Evolutionary conservation across 345 rosid species (phyloP).

Genomic region (Adansonia digitata): DNA sequence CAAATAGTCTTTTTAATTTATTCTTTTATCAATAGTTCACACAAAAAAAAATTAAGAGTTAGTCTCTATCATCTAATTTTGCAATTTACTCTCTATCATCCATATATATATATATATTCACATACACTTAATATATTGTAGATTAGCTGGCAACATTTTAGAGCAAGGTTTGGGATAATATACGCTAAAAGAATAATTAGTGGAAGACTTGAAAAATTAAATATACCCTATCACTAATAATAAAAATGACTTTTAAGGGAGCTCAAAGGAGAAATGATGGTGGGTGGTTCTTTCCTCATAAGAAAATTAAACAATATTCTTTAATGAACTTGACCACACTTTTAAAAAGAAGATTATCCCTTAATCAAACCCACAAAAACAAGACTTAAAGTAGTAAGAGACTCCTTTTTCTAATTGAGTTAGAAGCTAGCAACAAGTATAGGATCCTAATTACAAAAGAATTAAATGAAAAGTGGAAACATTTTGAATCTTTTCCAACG

Average conservation of each 20-base stretch:
- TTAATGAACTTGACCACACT: conserved; percentile 22
- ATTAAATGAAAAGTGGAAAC: conserved; percentile 33
- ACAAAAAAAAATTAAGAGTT: too few relatives aligned
- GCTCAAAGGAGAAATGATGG: conserved; percentile 25
- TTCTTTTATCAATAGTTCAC: too few relatives aligned
- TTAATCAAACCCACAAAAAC: conserved; percentile 26
- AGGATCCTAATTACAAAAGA: conserved; percentile 20
- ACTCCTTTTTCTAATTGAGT: conserved; percentile 17
- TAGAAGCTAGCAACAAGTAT: conserved; percentile 2
- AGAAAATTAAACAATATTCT: conserved; percentile 31
- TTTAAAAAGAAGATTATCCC: conserved; percentile 15
- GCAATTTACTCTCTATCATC: neutral
- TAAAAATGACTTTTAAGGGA: conserved; percentile 10
- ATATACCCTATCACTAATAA: conserved; percentile 18
- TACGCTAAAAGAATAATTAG: conserved; percentile 4
- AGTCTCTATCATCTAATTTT: neutral
- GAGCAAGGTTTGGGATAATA: neutral
- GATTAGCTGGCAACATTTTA: conserved; percentile 5
- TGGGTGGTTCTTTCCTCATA: conserved; percentile 16
- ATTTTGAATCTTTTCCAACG: conserved; percentile 46
- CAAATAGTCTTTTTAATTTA: neutral
- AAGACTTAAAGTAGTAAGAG: conserved; percentile 27
- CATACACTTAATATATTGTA: neutral
- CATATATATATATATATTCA: too few relatives aligned
- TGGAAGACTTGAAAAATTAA: conserved; percentile 17